Base-by-base conservation (phyloP, 2,329 filamentous ascomycete species). In the Fusarium odoratissimum region DNA sequence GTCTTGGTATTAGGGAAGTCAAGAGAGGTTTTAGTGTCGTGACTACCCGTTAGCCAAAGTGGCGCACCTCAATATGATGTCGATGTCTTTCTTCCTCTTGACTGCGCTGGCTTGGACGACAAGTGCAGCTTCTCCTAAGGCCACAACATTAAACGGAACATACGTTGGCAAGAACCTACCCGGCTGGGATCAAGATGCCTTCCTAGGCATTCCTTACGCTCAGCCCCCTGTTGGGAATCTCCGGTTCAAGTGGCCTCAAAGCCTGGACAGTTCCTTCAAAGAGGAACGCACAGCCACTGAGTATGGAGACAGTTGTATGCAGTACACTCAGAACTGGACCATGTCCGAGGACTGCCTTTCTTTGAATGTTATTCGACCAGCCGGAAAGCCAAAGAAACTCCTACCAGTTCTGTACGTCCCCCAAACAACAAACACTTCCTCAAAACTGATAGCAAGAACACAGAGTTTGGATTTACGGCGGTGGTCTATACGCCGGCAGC, bases 391-490 rank as follows among this genome's bases (percentile, higher is more conserved):
- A 4, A 71, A 77, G 17, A 76, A 79, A 13, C 79, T 75, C 0
- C 75, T 85, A 5, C 84, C 84, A 4, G 84, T 86, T 6, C 42
- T 77, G 75, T 46, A 59, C 7, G 74, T 66, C 14, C 3, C 8
- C 4, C 9, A 3, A 23, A 8, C 0, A n/a, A 28, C 6, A 5
- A 6, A 21, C 8, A 12, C 6, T 13, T 2, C 10, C 17, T 17
- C 6, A 28, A 28, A 21, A 40, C 58, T 72, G 14, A 72, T 30
- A 30, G 12, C 8, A 38, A 14, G 5, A 17, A 25, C 2, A 19
- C 23, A 77, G 75, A 12, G 77, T 79, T 16, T 92, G 90, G 90
- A 88, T 92, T 31, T 88, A 91, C 71, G 84, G 88, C 17, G 89
- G 88, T 37, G 88, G 87, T 4, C 83, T 89, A 9, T 85, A 82